Conservation (phyloP, 768 basidiomycete genomes). For the Boletus subcaerulescens region DNA sequence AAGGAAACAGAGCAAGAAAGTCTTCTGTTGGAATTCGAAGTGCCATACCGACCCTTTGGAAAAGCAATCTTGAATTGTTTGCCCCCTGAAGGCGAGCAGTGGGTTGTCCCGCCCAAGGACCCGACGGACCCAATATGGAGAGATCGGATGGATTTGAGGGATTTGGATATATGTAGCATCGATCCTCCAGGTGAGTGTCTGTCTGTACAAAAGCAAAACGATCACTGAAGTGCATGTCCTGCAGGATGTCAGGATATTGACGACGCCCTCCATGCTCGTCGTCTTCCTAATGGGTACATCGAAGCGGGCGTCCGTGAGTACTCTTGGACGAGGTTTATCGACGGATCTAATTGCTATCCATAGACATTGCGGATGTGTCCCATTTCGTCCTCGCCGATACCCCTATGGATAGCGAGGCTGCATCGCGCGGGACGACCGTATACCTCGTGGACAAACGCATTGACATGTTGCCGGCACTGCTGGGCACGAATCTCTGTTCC, state of each 20-base stretch:
- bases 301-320: conserved; percentile 97
- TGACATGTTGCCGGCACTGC: conserved; percentile 92
- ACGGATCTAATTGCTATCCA: background rate
- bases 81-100: conserved; percentile 83
- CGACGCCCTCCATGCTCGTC: conserved; percentile 90
- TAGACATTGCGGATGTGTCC: conserved; percentile 98
- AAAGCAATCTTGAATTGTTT: conserved; percentile 90
- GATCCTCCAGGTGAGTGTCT: conserved; percentile 78
- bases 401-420: conserved; percentile 94
- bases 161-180: conserved; percentile 89
- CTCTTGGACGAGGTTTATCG: background rate
- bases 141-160: conserved; percentile 83
- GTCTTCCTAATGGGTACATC: conserved; percentile 87
- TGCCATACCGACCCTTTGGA: conserved; percentile 96
- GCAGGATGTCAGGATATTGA: conserved; percentile 97
- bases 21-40: conserved; percentile 89
- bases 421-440: conserved; percentile 94
- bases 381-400: conserved; percentile 93
- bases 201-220: background rate
- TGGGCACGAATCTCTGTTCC: conserved; percentile 96
- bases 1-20: conserved; percentile 98
- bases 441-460: conserved; percentile 98
- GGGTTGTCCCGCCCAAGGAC: conserved; percentile 86
- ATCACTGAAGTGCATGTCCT: conserved; percentile 4
- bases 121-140: conserved; percentile 58